A percentile compares a stretch with the other conserved stretches of the same genome.
phyloP scores from a whole-genome alignment of 2,329 filamentous ascomycete genomes.

The Cordyceps militaris region DNA sequence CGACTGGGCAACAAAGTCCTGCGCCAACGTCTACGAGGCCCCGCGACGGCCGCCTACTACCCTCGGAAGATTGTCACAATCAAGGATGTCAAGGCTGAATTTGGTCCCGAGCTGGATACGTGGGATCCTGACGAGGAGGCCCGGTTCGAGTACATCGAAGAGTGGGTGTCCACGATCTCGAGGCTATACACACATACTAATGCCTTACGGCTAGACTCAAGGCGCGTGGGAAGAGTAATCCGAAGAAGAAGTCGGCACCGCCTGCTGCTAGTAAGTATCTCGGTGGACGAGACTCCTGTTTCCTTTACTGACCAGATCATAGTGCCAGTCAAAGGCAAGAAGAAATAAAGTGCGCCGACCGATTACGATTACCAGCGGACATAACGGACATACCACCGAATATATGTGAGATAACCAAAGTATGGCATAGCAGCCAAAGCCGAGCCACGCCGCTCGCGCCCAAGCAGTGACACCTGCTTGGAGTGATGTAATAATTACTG shows the following conservation, averaged over 20 bases:
- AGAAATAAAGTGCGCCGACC: slow-evolving; percentile 13
- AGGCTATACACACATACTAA: slow-evolving; percentile 22
- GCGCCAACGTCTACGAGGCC: slow-evolving; percentile 80
- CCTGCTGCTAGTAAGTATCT: slow-evolving; percentile 22
- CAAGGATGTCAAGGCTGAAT: slow-evolving; percentile 64
- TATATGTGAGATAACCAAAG: not conserved
- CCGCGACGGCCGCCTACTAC: slow-evolving; percentile 79
- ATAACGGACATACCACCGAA: not conserved
- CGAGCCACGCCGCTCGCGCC: not conserved
- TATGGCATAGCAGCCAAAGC: not conserved
- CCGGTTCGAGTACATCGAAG: slow-evolving; percentile 66
- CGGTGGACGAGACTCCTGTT: not conserved
- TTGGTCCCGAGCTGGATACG: slow-evolving; percentile 58
- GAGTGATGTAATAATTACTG: slow-evolving; percentile 7
- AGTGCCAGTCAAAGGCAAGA: slow-evolving; percentile 22
- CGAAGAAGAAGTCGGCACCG: slow-evolving; percentile 73
- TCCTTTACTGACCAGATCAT: not conserved
- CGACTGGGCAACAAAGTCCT: slow-evolving; percentile 89
- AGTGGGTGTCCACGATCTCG: slow-evolving; percentile 36
- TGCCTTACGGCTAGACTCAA: slow-evolving; percentile 49
- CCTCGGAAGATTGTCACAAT: slow-evolving; percentile 67
- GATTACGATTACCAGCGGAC: not conserved
- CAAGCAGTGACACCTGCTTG: not conserved
- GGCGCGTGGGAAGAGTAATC: slow-evolving; percentile 75
- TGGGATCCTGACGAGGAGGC: slow-evolving; percentile 74